Evolutionary conservation across 208 protist species (phyloP).

Genomic region (Zelonia costaricensis): DNA sequence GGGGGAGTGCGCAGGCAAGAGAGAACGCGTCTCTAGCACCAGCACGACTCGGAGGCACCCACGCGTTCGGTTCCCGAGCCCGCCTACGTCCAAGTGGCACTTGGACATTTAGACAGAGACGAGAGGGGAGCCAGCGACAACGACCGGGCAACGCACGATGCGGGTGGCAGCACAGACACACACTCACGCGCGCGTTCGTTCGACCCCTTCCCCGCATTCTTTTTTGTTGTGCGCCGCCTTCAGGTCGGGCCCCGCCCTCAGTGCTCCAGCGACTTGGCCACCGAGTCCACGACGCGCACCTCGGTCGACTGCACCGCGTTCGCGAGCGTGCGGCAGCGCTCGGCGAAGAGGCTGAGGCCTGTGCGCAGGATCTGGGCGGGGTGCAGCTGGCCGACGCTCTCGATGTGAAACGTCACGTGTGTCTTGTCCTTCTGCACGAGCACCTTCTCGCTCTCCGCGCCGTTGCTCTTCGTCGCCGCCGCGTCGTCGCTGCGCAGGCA

Average conservation of each 20-base stretch:
- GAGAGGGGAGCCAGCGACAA: too few relatives aligned
- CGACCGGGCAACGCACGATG: too few relatives aligned
- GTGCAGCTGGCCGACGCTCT: conserved; percentile 86
- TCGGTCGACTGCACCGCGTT: conserved; percentile 73
- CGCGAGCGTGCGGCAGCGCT: conserved; percentile 69
- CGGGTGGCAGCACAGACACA: too few relatives aligned
- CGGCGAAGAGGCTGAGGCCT: conserved; percentile 76
- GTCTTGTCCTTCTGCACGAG: conserved; percentile 87
- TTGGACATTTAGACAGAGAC: too few relatives aligned
- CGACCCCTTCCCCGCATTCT: too few relatives aligned
- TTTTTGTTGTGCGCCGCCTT: too few relatives aligned
- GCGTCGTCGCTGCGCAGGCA: conserved; percentile 91
- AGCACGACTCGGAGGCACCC: too few relatives aligned
- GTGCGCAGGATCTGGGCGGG: conserved; percentile 69
- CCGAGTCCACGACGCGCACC: conserved; percentile 33
- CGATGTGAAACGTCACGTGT: conserved; percentile 83
- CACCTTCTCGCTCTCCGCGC: conserved; percentile 39
- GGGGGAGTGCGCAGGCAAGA: too few relatives aligned
- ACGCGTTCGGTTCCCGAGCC: too few relatives aligned
- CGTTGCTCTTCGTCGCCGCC: not conserved
- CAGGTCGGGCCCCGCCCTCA: conserved; percentile 11
- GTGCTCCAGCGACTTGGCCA: conserved; percentile 23
- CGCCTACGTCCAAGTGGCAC: too few relatives aligned
- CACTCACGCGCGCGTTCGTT: too few relatives aligned
- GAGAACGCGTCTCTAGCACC: too few relatives aligned